phyloP scores from a whole-genome alignment of 805 yeast genomes.

The Metschnikowia gelsemii region DNA sequence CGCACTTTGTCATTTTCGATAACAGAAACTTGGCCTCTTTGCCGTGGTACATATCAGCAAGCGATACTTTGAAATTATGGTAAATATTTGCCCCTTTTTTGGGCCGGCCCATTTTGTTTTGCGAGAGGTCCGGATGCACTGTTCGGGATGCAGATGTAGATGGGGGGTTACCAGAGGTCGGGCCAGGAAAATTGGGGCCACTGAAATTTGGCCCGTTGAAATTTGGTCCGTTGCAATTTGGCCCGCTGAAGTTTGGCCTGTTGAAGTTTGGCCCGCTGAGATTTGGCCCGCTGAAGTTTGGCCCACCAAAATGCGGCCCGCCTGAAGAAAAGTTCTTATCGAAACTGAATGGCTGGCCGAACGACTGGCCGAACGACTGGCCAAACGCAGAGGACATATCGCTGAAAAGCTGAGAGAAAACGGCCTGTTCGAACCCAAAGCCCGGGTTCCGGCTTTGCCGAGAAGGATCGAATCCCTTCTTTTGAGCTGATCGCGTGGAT shows the following conservation, averaged over 20 bases:
- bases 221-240: too few relatives aligned
- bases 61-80: slow-evolving; percentile 51
- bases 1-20: slow-evolving; percentile 50
- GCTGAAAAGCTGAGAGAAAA: slow-evolving; percentile 39
- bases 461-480: slow-evolving; percentile 1
- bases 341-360: slow-evolving; percentile 5
- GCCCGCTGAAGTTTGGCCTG: too few relatives aligned
- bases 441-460: slow-evolving; percentile 6
- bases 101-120: neutral
- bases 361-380: slow-evolving; percentile 9
- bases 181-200: too few relatives aligned
- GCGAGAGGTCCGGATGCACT: slow-evolving; percentile 14
- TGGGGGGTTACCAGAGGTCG: too few relatives aligned
- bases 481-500: too few relatives aligned
- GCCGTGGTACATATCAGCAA: slow-evolving; percentile 60
- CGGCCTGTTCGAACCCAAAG: slow-evolving; percentile 16
- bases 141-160: too few relatives aligned
- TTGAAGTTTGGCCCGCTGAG: too few relatives aligned
- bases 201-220: too few relatives aligned
- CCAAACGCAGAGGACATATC: slow-evolving; percentile 32
- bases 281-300: too few relatives aligned
- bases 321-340: slow-evolving; percentile 5
- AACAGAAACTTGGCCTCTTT: slow-evolving; percentile 54
- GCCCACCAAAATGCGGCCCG: neutral
- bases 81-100: slow-evolving; percentile 43